These are phyloP conservation scores for Meredithiella fracta DNA, from an alignment of 2,329 filamentous ascomycete genomes.

Conservation along the genomic window DNA sequence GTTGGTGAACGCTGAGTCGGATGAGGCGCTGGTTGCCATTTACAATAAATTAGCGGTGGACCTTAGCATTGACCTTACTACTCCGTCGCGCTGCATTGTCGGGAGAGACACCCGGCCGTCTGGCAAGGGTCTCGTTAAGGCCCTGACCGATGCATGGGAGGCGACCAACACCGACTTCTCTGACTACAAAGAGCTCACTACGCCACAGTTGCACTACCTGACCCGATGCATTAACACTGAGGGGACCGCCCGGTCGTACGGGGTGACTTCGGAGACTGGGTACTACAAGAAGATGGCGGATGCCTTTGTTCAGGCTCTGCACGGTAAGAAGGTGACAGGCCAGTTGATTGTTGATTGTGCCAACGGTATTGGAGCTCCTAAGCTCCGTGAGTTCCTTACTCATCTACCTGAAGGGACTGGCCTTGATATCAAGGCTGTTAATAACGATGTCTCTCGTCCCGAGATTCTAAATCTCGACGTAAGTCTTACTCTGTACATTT, in stretches of 20 bases:
- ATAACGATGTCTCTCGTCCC: slow-evolving; percentile 82
- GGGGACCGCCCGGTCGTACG: slow-evolving; percentile 73
- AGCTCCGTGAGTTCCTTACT: slow-evolving; percentile 74
- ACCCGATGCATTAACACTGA: slow-evolving; percentile 89
- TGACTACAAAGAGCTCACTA: slow-evolving; percentile 85
- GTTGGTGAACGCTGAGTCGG: slow-evolving; percentile 68
- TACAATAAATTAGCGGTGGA: slow-evolving; percentile 62
- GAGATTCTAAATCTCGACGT: slow-evolving; percentile 81
- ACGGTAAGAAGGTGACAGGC: slow-evolving; percentile 56
- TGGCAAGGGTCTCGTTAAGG: slow-evolving; percentile 64
- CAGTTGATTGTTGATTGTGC: slow-evolving; percentile 80
- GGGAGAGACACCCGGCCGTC: slow-evolving; percentile 88
- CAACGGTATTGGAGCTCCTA: slow-evolving; percentile 89
- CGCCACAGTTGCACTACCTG: slow-evolving; percentile 94
- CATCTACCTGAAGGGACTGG: slow-evolving; percentile 53
- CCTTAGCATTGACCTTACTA: slow-evolving; percentile 56
- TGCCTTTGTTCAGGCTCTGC: slow-evolving; percentile 73
- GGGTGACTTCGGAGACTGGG: slow-evolving; percentile 71
- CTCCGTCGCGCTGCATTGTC: slow-evolving; percentile 67
- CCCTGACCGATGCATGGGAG: slow-evolving; percentile 63
- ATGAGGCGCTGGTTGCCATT: slow-evolving; percentile 57
- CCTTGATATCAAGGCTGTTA: slow-evolving; percentile 72
- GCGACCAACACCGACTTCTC: slow-evolving; percentile 57
- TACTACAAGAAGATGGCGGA: slow-evolving; percentile 86
- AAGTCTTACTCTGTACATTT: slow-evolving; percentile 21